Evolutionary conservation across 2,329 filamentous ascomycete genomes (phyloP), one percentile per base, ranked within the genome.

Genomic region (Aspergillus alliaceus): DNA sequence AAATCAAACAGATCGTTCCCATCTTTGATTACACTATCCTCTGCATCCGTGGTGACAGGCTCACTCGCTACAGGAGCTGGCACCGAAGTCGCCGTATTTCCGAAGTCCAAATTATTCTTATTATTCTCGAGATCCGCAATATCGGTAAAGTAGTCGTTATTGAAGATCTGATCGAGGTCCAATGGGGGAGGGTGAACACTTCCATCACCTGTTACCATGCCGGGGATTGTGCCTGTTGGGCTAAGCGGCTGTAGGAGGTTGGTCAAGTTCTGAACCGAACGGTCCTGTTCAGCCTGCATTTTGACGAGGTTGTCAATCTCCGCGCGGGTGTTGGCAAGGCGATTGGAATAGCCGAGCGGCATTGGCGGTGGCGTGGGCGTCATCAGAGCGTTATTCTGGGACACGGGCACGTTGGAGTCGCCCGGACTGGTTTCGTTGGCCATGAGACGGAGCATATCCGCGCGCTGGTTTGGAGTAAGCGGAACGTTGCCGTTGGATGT

Each of bases 301-400:
- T 87, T 88, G 61, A 90, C 86, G 2, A 98, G 81, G 29, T 89
- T 83, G 51, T 95, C 90, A 27, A 97, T 84, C 60, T 96, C 90
- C 14, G 88, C 81, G 59, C 89, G 83, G 4, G 89, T 93, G 59
- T 84, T 84, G 46, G 82, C 84, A 60, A 95, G 73, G 15, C 73
- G 75, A 29, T 68, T 68, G 32, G 72, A 70, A 63, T 78, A 79
- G 59, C 77, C 75, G 25, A 79, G 77, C 1, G 82, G 81, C 74
- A 84, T 81, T 1, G 79, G 75, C 0, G 84, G 83, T 0, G 84
- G 78, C 12, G 75, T 79, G 3, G 84, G 83, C 15, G 80, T 82
- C 44, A 82, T 77, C 11, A 87, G 75, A 2, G 84, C 84, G 61
- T 85, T 86, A 68, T 86, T 85, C 3, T 71, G 69, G 6, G 72